Base-by-base conservation (phyloP, 2,329 filamentous ascomycete species). In the Juglanconis juglandina region DNA sequence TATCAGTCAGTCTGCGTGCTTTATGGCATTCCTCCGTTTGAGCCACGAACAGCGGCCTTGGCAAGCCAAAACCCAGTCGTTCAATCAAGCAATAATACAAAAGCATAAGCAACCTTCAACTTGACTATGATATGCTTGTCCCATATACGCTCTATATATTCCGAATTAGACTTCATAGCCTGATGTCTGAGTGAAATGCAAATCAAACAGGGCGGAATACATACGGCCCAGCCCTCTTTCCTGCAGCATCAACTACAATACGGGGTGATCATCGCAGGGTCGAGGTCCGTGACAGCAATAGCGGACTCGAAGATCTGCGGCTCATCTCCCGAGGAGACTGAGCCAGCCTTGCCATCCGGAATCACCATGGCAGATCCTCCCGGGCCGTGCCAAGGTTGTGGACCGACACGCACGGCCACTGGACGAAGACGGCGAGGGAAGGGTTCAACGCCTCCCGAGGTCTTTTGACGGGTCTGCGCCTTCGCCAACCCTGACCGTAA, bases 401-500 rank as follows among this genome's bases (percentile, higher is more conserved):
- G 39, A 14, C 39, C 39, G 39, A 42, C 39, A 42, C 39, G 39
- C 39, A 62, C n/a, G 60, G 53, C 57, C 34, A 62, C 53, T 62
- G 59, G 54, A 46, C 53, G 13, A 54, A 54, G 7, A 76, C 73
- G 50, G 71, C 73, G 37, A 60, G 72, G 4, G 65, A 65, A 2
- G 71, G 71, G n/a, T 68, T 76, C 50, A 65, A 71, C 46, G 75
- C 68, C 63, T 81, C 78, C 78, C 1, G 71, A 78, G 10, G 69
- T 82, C 56, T 17, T 81, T 81, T 62, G 78, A 83, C 62, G 80
- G 81, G n/a, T 78, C 73, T 56, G 75, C 72, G 1, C 83, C 1
- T 77, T 85, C n/a, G 69, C 68, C 34, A 70, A 77, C 63, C 72
- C 72, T 76, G 67, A 69, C 61, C 1, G 72, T 79, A 56, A 77